Evolutionary conservation across 1,139 yeast species (phyloP).

Genomic region (Hyphopichia pseudoburtonii): DNA sequence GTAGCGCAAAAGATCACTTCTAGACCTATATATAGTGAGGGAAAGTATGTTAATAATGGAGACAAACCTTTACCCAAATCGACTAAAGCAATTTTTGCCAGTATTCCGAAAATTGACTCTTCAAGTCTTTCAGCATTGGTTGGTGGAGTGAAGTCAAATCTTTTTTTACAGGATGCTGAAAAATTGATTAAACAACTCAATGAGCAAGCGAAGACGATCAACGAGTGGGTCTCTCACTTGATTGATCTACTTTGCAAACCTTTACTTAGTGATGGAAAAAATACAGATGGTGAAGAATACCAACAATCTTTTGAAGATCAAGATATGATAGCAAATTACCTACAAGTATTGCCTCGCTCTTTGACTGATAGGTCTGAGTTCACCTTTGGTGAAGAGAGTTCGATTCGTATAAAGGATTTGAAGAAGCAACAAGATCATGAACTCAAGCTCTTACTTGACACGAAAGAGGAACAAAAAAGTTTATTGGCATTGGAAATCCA

Average conservation of each 20-base stretch:
- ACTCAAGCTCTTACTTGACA: slow-evolving; percentile 30
- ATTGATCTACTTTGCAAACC: slow-evolving; percentile 45
- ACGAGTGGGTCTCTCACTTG: slow-evolving; percentile 53
- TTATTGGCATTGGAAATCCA: slow-evolving; percentile 28
- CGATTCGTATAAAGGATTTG: slow-evolving; percentile 20
- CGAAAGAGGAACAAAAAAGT: slow-evolving; percentile 21
- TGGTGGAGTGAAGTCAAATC: slow-evolving; percentile 21
- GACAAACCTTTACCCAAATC: slow-evolving; percentile 30
- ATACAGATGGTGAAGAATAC: slow-evolving; percentile 78
- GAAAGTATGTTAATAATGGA: slow-evolving; percentile 31
- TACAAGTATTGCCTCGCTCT: slow-evolving; percentile 59
- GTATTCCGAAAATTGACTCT: slow-evolving; percentile 28
- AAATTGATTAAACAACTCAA: slow-evolving; percentile 45
- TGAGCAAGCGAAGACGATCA: slow-evolving; percentile 55
- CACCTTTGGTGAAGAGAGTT: slow-evolving; percentile 25
- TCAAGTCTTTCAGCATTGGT: slow-evolving; percentile 15
- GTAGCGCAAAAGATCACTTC: slow-evolving; percentile 25
- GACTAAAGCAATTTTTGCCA: slow-evolving; percentile 33
- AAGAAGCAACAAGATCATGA: slow-evolving; percentile 27
- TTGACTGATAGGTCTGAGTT: slow-evolving; percentile 54
- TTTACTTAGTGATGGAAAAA: slow-evolving; percentile 42
- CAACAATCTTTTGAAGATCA: slow-evolving; percentile 71
- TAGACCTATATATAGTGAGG: slow-evolving; percentile 20
- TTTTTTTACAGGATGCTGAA: slow-evolving; percentile 19
- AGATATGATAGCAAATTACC: slow-evolving; percentile 62